phyloP scores from a whole-genome alignment of 2,329 filamentous ascomycete genomes.

The Botrytis byssoidea region DNA sequence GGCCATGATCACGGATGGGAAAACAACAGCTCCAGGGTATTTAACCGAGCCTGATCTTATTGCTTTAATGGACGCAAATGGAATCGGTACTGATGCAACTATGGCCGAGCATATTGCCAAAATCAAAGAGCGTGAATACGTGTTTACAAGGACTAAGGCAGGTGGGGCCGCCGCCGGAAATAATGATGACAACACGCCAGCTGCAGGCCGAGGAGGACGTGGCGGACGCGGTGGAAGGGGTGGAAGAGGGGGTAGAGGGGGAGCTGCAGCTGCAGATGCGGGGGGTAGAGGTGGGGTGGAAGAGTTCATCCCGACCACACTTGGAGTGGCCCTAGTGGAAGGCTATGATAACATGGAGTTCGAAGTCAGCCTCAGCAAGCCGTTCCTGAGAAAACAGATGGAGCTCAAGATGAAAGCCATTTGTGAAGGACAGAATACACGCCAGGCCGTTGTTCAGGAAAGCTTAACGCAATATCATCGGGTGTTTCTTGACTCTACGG shows the following conservation, averaged over 20 bases:
- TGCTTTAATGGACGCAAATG: conserved; percentile 95
- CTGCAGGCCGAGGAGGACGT: conserved; percentile 42
- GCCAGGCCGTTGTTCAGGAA: conserved; percentile 72
- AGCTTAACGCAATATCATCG: conserved; percentile 83
- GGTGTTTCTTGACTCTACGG: conserved; percentile 79
- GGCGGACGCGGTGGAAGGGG: conserved; percentile 44
- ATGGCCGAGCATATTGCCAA: conserved; percentile 99
- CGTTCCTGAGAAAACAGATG: conserved; percentile 96
- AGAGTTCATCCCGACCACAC: conserved; percentile 88
- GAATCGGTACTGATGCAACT: conserved; percentile 95
- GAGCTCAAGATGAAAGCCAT: conserved; percentile 96
- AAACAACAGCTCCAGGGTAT: conserved; percentile 80
- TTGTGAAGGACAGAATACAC: conserved; percentile 79
- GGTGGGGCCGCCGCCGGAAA: conserved; percentile 34
- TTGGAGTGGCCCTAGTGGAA: conserved; percentile 88
- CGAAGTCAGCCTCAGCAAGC: conserved; percentile 90
- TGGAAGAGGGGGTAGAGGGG: conserved; percentile 46
- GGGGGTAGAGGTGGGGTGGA: conserved; percentile 56
- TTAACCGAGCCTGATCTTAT: conserved; percentile 95
- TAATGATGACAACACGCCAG: conserved; percentile 39
- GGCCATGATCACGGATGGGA: conserved; percentile 86
- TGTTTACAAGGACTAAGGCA: conserved; percentile 58
- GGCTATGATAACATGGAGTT: conserved; percentile 94
- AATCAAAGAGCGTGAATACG: conserved; percentile 88
- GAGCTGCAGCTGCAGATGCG: conserved; percentile 42